Evolutionary conservation across 2,329 filamentous ascomycete genomes (phyloP), one percentile per base, ranked within the genome.

Genomic region (Penicillium sp.): DNA sequence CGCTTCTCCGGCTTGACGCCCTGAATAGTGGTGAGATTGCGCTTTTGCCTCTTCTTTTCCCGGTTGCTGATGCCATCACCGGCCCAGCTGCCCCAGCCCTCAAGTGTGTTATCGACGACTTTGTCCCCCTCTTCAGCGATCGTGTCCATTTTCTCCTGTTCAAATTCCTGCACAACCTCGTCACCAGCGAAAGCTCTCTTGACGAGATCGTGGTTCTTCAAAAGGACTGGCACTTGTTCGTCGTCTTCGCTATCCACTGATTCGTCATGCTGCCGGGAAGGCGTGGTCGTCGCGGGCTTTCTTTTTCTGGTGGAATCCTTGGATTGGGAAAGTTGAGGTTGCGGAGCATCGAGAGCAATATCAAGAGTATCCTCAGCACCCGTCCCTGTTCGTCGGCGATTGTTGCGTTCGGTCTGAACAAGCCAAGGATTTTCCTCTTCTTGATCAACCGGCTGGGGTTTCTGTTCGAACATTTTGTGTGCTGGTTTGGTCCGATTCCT

Each of bases 21-120:
- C 52, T 88, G 80, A 11, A 71, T 60, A 9, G 61, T 73, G 11
- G 66, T 73, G 39, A 74, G 47, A 47, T 77, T 66, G 26, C 69
- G 47, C 85, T 83, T 57, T 78, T 73, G 71, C 43, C 61, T 63
- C 63, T 82, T 82, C 68, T 81, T 77, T 55, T 86, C 80, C 52
- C 80, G 81, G 58, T 82, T 84, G 67, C 82, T 85, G 54, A 96
- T 76, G 13, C 90, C 91, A 12, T 86, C 83, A 53, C 93, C 93
- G 4, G 86, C 80, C 93, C 93, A 96, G 61, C 78, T 84, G 55
- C 93, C 93, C 93, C 93, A 98, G 39, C 93, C 93, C 0, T 90
- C 90, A 5, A 98, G 77, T n/a, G 87, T 86, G 56, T 85, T 86
- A 65, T 91, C 89, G 28, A 90, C 72, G 47, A 88, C 74, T 69